Conservation (phyloP, 2,329 filamentous ascomycete species). For the Sporothrix pseudoabietina region DNA sequence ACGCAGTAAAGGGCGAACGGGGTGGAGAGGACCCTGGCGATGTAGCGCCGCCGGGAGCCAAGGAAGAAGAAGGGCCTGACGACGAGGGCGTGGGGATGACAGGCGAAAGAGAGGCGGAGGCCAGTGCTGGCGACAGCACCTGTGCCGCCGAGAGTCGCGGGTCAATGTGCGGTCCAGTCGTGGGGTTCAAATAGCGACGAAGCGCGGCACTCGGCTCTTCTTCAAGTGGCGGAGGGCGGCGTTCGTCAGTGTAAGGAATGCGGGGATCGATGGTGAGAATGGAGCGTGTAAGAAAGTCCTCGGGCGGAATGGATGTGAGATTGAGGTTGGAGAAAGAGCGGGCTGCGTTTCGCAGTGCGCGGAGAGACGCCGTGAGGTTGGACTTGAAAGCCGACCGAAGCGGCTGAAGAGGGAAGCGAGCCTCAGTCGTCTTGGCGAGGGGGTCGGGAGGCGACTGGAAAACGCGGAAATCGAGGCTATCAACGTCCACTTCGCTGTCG, state of each 20-base stretch:
- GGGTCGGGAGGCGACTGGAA: conserved; percentile 44
- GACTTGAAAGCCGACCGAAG: conserved; percentile 66
- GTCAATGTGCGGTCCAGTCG: conserved; percentile 53
- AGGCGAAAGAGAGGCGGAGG: conserved; percentile 8
- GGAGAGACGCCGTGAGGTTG: conserved; percentile 67
- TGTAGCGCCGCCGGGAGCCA: conserved; percentile 31
- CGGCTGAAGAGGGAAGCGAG: conserved; percentile 46
- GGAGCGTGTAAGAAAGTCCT: conserved; percentile 68
- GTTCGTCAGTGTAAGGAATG: conserved; percentile 68
- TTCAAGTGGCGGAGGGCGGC: conserved; percentile 62
- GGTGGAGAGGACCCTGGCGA: conserved; percentile 3
- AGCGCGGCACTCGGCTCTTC: conserved; percentile 68
- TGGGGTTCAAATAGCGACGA: conserved; percentile 68
- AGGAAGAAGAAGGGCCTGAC: conserved; percentile 1
- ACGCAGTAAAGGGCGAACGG: conserved; percentile 59
- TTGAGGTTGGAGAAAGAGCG: conserved; percentile 65
- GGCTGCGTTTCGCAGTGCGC: conserved; percentile 65
- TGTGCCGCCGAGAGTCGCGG: conserved; percentile 38
- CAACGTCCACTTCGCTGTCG: conserved; percentile 41
- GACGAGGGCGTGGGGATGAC: conserved; percentile 30
- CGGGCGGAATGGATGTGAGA: conserved; percentile 64
- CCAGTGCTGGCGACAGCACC: conserved; percentile 27
- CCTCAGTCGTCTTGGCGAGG: conserved; percentile 27
- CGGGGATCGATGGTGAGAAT: conserved; percentile 68
- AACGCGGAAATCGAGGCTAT: conserved; percentile 54